Base-by-base conservation (phyloP, 2,329 filamentous ascomycete genomes). In the Scedosporium aurantiacum region DNA sequence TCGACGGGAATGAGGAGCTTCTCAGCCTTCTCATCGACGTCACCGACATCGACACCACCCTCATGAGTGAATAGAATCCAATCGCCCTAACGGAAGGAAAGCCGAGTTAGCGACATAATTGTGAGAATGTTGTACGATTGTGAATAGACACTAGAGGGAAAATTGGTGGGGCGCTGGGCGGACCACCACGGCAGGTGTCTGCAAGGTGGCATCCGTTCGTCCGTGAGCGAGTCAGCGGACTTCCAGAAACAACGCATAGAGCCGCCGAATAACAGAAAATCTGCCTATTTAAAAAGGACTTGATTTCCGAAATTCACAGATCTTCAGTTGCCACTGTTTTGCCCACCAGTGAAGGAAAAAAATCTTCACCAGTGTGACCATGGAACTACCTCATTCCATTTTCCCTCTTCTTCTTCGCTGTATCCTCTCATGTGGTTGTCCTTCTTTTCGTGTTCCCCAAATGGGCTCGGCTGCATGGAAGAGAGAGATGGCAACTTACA, bases 51-150 rank as follows among this genome's bases (percentile, higher is more conserved):
- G 68, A 99, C 92, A 89, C 94, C 94, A 82, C 94, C 94, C 80
- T 99, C 94, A 80, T 99, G 91, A 71, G 93, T 97, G 83, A 99
- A 99, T 73, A 99, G 90, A 74, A 99, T 97, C 91, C 92, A 97
- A 79, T 99, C 94, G 73, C 94, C 94, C 94, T 97, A 74, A 56
- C 67, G 64, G 66, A 68, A 69, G 72, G 71, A 67, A 21, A 50
- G 27, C 23, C 50, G 43, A 50, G 71, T 72, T 74, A 75, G 76
- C 59, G 10, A 58, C 47, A 27, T 56, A 40, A 18, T 32, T 27
- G 37, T 18, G 40, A 52, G 12, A 45, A 56, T n/a, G 12, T 27
- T 16, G 12, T 50, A 32, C 23, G 55, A 18, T 58, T 28, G 21
- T 23, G 43, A 16, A 25, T 21, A 37, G 28, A 32, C 40, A 23